phyloP scores from a whole-genome alignment of 2,329 filamentous ascomycete genomes.

The Aureobasidium leucospermi region DNA sequence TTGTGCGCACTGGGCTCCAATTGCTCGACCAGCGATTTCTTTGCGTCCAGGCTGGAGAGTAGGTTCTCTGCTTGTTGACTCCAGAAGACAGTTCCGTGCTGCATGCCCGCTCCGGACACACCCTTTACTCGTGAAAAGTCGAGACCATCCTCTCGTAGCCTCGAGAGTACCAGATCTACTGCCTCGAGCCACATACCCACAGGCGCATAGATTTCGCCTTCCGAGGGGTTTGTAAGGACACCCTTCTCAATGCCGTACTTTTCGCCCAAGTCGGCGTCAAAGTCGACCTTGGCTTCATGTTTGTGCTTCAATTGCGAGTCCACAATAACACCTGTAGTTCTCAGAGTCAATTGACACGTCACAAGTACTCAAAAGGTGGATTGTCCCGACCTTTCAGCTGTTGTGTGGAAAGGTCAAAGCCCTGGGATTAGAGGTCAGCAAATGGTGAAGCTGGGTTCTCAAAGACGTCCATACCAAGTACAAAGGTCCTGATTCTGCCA shows the following conservation, averaged over 20 bases:
- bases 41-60: conserved; percentile 54
- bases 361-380: not conserved
- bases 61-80: conserved; percentile 58
- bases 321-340: conserved; percentile 64
- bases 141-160: conserved; percentile 61
- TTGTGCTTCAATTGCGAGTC: conserved; percentile 72
- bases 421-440: conserved; percentile 29
- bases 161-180: conserved; percentile 72
- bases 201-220: conserved; percentile 86
- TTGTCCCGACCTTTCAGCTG: conserved; percentile 70
- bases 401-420: conserved; percentile 94
- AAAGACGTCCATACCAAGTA: not conserved
- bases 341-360: conserved; percentile 4
- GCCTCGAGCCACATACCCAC: conserved; percentile 94
- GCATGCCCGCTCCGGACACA: conserved; percentile 87
- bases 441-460: not conserved
- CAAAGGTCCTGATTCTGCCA: conserved; percentile 8
- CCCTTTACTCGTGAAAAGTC: conserved; percentile 70
- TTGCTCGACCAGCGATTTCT: conserved; percentile 62
- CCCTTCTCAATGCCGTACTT: conserved; percentile 72
- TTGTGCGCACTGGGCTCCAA: conserved; percentile 40
- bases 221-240: conserved; percentile 70
- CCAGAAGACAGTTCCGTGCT: conserved; percentile 98
- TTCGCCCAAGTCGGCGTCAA: conserved; percentile 71
- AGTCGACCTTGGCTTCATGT: conserved; percentile 86